Percentiles rank a stretch among this genome's conserved stretches.
Evolutionary conservation across 495 filamentous ascomycete genomes (phyloP).

Genomic region (Aspergillus biplanus): DNA sequence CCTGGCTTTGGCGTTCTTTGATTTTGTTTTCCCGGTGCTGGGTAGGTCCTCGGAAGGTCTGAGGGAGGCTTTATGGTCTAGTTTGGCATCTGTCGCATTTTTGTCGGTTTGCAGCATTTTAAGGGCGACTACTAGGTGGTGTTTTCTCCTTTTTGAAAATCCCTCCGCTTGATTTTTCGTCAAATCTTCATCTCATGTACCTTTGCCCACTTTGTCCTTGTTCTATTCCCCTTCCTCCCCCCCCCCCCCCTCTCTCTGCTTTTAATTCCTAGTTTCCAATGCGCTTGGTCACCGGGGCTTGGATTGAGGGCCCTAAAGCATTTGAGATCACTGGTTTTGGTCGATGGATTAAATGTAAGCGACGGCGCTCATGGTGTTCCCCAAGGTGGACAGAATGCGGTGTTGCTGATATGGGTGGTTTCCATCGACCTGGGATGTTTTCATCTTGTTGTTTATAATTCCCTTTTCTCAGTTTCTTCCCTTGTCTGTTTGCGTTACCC

Average conservation of each 20-base stretch:
- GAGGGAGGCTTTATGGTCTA: conserved; percentile 30
- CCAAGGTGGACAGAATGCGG: conserved; percentile 28
- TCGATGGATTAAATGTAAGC: conserved; percentile 34
- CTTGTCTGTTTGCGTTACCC: conserved; percentile 1
- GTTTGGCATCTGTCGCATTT: conserved; percentile 43
- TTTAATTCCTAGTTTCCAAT: conserved; percentile 15
- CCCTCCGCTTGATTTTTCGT: conserved; percentile 15
- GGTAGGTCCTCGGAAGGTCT: conserved; percentile 34
- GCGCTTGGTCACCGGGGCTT: not conserved
- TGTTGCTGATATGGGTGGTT: conserved; percentile 26
- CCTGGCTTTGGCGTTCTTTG: conserved; percentile 32
- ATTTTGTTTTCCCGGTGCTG: conserved; percentile 25
- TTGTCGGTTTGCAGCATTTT: conserved; percentile 35
- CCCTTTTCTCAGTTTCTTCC: conserved; percentile 2
- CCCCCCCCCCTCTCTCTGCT: conserved; percentile 5
- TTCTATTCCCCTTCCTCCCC: conserved; percentile 11
- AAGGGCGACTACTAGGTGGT: conserved; percentile 23
- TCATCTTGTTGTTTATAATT: not conserved
- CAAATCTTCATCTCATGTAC: conserved; percentile 29
- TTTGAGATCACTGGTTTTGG: conserved; percentile 15
- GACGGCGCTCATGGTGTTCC: conserved; percentile 46
- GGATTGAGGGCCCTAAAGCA: not conserved
- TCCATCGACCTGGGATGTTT: conserved; percentile 5
- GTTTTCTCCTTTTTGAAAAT: conserved; percentile 14
- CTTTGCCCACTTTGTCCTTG: conserved; percentile 21